Conservation (phyloP, 139 green algal genomes). For the Picochlorum sp. region DNA sequence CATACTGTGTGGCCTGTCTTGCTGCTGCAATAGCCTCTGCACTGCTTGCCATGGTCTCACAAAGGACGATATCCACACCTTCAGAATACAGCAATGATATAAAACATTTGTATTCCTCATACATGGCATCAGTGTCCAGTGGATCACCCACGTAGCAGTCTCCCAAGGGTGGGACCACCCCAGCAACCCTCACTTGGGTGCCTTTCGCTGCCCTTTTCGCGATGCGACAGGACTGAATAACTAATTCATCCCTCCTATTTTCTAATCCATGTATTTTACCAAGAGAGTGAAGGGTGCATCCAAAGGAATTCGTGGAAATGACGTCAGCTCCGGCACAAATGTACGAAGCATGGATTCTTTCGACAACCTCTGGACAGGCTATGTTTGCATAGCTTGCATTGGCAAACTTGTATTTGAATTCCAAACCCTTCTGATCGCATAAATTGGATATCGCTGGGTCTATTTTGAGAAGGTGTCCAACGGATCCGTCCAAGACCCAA, state of each 20-base stretch:
- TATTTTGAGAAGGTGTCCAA: too few relatives aligned
- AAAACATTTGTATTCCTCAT: slow-evolving; percentile 35
- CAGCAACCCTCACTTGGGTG: neutral
- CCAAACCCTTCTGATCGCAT: neutral
- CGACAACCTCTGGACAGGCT: slow-evolving; percentile 25
- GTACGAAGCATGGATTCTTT: slow-evolving; percentile 33
- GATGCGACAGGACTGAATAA: too few relatives aligned
- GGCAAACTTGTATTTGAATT: slow-evolving; percentile 33
- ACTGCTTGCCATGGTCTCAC: slow-evolving; percentile 40
- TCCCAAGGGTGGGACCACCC: slow-evolving; percentile 23
- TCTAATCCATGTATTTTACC: slow-evolving; percentile 6
- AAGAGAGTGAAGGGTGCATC: slow-evolving; percentile 30
- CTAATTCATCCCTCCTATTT: too few relatives aligned
- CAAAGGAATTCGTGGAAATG: slow-evolving; percentile 55
- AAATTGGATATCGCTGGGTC: neutral
- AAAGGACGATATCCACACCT: slow-evolving; percentile 46
- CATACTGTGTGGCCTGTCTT: slow-evolving; percentile 12
- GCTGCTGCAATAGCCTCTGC: slow-evolving; percentile 34
- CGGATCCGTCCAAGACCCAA: too few relatives aligned
- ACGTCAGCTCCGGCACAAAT: slow-evolving; percentile 31
- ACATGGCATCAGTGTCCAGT: slow-evolving; percentile 11
- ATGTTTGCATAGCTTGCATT: slow-evolving; percentile 37
- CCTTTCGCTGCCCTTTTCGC: neutral
- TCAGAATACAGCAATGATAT: slow-evolving; percentile 21
- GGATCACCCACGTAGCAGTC: slow-evolving; percentile 20